A percentile compares a stretch with the other conserved stretches of the same genome.
Conservation (phyloP, 768 basidiomycete species). For the Paxillus rubicundulus region DNA sequence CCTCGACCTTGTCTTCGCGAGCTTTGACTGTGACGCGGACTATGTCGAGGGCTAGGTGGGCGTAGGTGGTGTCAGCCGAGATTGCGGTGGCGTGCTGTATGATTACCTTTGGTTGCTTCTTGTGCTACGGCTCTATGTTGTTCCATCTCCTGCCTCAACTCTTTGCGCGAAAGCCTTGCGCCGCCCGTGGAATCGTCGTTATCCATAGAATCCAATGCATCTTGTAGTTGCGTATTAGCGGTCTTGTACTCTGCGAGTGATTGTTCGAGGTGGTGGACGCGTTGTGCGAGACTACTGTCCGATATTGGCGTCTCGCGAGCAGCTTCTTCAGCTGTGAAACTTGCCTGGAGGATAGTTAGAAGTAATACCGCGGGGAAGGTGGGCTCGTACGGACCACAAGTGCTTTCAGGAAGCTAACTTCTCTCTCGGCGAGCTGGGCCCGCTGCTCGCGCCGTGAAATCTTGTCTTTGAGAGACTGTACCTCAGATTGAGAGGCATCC, state of each 20-base stretch:
- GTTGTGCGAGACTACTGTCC: slow-evolving; percentile 38
- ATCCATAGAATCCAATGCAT: slow-evolving; percentile 47
- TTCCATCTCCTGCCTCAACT: slow-evolving; percentile 40
- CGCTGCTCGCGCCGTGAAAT: slow-evolving; percentile 38
- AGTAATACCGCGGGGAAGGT: not conserved
- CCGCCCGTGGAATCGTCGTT: slow-evolving; percentile 29
- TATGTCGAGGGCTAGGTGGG: slow-evolving; percentile 43
- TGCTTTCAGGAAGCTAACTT: slow-evolving; percentile 64
- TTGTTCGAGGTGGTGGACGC: slow-evolving; percentile 53
- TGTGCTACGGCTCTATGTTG: slow-evolving; percentile 37
- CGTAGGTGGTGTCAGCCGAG: not conserved
- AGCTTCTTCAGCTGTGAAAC: slow-evolving; percentile 60
- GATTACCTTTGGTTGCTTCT: slow-evolving; percentile 42
- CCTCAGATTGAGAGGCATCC: slow-evolving; percentile 35
- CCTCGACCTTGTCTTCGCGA: slow-evolving; percentile 56
- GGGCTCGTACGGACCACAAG: slow-evolving; percentile 51
- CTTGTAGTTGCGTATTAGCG: slow-evolving; percentile 43
- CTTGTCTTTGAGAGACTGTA: slow-evolving; percentile 39
- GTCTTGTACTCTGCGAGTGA: slow-evolving; percentile 56
- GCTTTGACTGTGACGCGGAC: slow-evolving; percentile 34
- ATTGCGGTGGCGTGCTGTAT: not conserved
- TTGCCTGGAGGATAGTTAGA: slow-evolving; percentile 41
- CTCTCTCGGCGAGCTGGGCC: slow-evolving; percentile 49
- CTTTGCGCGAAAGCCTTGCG: slow-evolving; percentile 30
- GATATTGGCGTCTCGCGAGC: slow-evolving; percentile 27